Conservation (phyloP, 352 stramenopile species). For the Globisporangium radiosum region DNA sequence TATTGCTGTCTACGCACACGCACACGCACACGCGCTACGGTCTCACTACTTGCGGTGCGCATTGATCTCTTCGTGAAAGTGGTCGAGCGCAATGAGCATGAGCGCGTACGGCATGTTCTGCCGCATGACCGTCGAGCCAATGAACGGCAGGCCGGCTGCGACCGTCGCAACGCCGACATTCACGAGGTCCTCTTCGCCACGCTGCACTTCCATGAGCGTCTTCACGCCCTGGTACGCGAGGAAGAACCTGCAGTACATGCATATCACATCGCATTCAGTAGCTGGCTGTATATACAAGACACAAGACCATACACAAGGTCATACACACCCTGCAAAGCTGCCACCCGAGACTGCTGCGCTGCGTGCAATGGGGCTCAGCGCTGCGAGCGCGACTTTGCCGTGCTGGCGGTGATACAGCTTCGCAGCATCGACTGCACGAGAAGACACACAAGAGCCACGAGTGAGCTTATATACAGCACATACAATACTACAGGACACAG, state of each 20-base stretch:
- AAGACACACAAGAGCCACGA: neutral
- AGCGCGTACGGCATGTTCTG: constrained; percentile 72
- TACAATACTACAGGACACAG: neutral
- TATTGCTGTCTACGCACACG: too few species aligned
- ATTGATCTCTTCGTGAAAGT: constrained; percentile 79
- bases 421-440: constrained; percentile 42
- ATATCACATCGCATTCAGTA: neutral
- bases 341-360: constrained; percentile 51
- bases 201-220: constrained; percentile 57
- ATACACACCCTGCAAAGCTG: constrained; percentile 51
- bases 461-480: neutral
- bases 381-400: constrained; percentile 34
- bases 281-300: neutral
- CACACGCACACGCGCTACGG: neutral
- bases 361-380: constrained; percentile 35
- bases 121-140: constrained; percentile 54
- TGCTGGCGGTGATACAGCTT: constrained; percentile 60
- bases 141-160: constrained; percentile 44
- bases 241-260: constrained; percentile 49
- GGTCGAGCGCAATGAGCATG: constrained; percentile 71
- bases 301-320: neutral
- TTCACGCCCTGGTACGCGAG: constrained; percentile 70
- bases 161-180: constrained; percentile 52
- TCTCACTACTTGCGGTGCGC: constrained; percentile 30
- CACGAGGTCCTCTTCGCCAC: constrained; percentile 45